Percentiles rank a stretch among this genome's conserved stretches.
Evolutionary conservation across 169 alveolate genomes (phyloP).

Genomic region (Cryptosporidium muris): DNA sequence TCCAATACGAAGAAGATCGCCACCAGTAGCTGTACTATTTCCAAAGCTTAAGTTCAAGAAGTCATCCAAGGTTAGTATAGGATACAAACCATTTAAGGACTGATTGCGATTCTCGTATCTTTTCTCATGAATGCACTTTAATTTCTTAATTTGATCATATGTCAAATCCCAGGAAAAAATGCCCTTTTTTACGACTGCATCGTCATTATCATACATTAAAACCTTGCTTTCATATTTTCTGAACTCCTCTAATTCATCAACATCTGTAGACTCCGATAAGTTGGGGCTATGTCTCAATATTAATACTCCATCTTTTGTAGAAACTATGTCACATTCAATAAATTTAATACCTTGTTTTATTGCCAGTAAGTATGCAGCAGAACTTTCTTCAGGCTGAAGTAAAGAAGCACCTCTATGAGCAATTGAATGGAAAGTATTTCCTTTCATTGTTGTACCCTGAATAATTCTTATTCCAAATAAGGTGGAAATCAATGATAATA

Average conservation of each 20-base stretch:
- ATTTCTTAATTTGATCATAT: slow-evolving; percentile 72
- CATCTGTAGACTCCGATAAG: slow-evolving; percentile 77
- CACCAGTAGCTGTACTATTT: background rate
- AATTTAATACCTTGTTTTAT: slow-evolving; percentile 77
- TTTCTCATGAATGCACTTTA: slow-evolving; percentile 72
- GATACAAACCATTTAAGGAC: slow-evolving; percentile 62
- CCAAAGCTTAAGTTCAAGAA: slow-evolving; percentile 64
- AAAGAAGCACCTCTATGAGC: slow-evolving; percentile 83
- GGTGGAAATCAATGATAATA: background rate
- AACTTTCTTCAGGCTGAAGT: slow-evolving; percentile 79
- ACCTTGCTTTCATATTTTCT: slow-evolving; percentile 39
- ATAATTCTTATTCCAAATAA: background rate
- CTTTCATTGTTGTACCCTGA: no score
- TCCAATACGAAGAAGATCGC: slow-evolving; percentile 22
- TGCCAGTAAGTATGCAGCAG: slow-evolving; percentile 75
- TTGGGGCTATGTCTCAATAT: slow-evolving; percentile 79
- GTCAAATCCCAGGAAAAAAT: slow-evolving; percentile 78
- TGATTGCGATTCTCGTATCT: slow-evolving; percentile 73
- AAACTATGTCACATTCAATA: slow-evolving; percentile 79
- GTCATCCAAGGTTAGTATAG: slow-evolving; percentile 76
- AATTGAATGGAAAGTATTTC: slow-evolving; percentile 16
- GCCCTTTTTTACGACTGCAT: slow-evolving; percentile 67
- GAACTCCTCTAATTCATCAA: slow-evolving; percentile 72
- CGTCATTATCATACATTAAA: slow-evolving; percentile 20
- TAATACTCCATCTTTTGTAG: slow-evolving; percentile 76